Evolutionary conservation across 2,329 filamentous ascomycete species (phyloP).

Genomic region (Aureobasidium sp.): DNA sequence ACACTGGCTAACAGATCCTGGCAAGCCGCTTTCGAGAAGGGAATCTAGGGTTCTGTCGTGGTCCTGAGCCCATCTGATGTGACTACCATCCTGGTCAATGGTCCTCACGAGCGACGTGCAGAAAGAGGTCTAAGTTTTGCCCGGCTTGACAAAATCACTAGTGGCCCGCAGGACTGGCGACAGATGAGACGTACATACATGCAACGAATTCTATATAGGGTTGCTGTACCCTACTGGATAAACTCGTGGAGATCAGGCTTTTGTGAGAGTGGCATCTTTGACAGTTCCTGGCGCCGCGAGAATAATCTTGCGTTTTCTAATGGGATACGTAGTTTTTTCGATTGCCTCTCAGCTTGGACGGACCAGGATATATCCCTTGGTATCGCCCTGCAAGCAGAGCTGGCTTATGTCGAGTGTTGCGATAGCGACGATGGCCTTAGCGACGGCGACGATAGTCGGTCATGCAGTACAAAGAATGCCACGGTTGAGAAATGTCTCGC

Average conservation of each 20-base stretch:
- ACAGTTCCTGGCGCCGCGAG: neutral
- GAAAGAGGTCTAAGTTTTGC: neutral
- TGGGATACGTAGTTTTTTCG: neutral
- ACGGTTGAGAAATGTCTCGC: too few species aligned
- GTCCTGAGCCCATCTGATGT: neutral
- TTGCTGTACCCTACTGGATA: neutral
- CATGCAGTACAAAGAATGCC: neutral
- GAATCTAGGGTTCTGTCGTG: neutral
- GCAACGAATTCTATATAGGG: neutral
- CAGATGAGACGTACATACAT: neutral
- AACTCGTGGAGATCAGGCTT: neutral
- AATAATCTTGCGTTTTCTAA: neutral
- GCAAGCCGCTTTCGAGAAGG: neutral
- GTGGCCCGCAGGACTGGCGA: neutral
- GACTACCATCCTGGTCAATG: neutral
- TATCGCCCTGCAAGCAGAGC: neutral
- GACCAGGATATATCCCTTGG: neutral
- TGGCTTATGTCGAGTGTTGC: neutral
- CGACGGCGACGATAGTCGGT: too few species aligned
- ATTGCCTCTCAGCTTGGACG: neutral
- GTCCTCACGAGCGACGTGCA: neutral
- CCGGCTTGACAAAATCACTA: neutral
- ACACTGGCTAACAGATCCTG: constrained; percentile 1
- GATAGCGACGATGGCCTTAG: too few species aligned
- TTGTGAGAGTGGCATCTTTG: neutral